Base-by-base conservation (phyloP, 75 land plant species). In the Pinus albicaulis region DNA sequence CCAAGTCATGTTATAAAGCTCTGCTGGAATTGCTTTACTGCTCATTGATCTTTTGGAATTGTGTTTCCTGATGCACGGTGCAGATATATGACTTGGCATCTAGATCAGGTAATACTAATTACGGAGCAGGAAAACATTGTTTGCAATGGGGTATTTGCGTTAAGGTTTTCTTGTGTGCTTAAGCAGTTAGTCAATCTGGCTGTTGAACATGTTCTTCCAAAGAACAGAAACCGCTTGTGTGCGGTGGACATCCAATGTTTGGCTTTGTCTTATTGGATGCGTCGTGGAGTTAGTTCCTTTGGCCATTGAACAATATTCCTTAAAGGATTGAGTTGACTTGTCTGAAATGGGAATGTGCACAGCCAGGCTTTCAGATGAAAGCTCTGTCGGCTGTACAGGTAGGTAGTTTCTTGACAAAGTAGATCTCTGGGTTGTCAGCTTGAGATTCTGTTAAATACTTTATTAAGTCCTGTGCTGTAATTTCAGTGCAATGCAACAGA, bases 401-500 rank as follows among this genome's bases (percentile, higher is more conserved):
- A 68, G 71, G 52, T 68, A 68, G 53, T 68, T 44, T 68, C 41
- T 44, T 41, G 13, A 41, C 13, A 68, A 68, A 68, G 48, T 41
- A 68, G 53, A 38, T 68, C 23, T 68, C 71, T 68, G n/a, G 48
- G 53, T 38, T 68, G 22, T 20, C 22, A 41, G 71, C 71, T n/a
- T 22, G 38, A 11, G 71, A 41, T 68, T 68, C 41, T 22, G 41
- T 68, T 22, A 68, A 68, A 68, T 34, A 19, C 71, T 41, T 68
- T 41, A 38, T 68, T 11, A 11, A 68, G n/a, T 68, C 71, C n/a
- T 68, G 68, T 62, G 65, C 65, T 62, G 15, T 34, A 20, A 68
- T 68, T 66, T 36, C 44, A 66, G 70, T 66, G 38, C 44, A 66
- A 38, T 41, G 71, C 71, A 68, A 41, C 34, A 17, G n/a, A 38